Conservation (phyloP, 306 rosid genomes). For the Prunus campanulata region DNA sequence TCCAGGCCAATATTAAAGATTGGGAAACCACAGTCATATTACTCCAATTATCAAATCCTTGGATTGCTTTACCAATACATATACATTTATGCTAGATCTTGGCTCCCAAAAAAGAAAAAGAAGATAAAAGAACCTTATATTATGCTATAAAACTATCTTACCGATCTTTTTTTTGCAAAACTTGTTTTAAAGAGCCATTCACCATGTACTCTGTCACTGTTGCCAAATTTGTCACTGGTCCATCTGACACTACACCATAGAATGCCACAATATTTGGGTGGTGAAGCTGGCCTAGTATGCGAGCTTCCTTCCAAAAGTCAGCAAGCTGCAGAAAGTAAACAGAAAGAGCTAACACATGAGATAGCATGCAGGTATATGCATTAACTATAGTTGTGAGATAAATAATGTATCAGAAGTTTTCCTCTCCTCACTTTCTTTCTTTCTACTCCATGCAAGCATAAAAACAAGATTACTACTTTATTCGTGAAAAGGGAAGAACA, state of each 20-base stretch:
- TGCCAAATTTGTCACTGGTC: constrained; percentile 30
- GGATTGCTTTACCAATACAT: not conserved
- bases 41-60: not conserved
- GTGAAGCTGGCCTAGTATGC: constrained; percentile 26
- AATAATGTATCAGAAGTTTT: not conserved
- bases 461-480: not conserved
- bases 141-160: not conserved
- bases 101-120: not conserved
- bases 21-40: not conserved
- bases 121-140: too few relatives aligned
- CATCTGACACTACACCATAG: constrained; percentile 33
- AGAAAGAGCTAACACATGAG: not conserved
- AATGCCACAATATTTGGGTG: constrained; percentile 39
- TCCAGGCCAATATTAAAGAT: too few relatives aligned
- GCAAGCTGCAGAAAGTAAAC: constrained; percentile 23
- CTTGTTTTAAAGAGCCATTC: constrained; percentile 37
- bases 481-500: not conserved
- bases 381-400: not conserved
- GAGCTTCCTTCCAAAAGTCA: constrained; percentile 39
- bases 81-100: not conserved
- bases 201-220: constrained; percentile 38
- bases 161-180: constrained; percentile 31
- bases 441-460: not conserved
- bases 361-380: not conserved
- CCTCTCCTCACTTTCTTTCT: not conserved